These are phyloP conservation scores for Metarhizium humberi DNA, from an alignment of 2,329 filamentous ascomycete genomes.

Conservation along the genomic window DNA sequence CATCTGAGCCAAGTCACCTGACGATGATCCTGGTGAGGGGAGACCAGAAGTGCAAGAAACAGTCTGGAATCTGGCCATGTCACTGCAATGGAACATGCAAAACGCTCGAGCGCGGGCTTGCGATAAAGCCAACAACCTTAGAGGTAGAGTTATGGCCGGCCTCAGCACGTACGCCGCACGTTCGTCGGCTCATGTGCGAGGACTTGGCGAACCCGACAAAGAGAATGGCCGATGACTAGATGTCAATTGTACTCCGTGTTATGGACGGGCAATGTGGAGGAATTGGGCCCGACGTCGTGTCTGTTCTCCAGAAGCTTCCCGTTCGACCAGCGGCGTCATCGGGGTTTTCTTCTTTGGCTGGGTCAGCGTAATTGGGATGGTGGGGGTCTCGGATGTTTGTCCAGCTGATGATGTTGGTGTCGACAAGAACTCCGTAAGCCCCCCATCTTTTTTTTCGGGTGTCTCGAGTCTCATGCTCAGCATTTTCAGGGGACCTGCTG, in stretches of 20 bases:
- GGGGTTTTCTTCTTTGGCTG: background rate
- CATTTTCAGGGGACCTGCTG: background rate
- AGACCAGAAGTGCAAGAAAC: background rate
- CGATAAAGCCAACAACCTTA: background rate
- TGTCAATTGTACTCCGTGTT: too few species aligned
- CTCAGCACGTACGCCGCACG: background rate
- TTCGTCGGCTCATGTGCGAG: background rate
- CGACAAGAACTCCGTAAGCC: background rate
- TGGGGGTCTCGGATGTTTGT: background rate
- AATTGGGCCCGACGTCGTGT: background rate
- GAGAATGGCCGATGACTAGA: background rate
- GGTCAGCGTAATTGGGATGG: background rate
- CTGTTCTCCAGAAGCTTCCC: too few species aligned
- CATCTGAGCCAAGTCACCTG: background rate
- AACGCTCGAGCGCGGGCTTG: background rate
- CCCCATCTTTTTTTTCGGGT: background rate
- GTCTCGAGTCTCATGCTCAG: background rate
- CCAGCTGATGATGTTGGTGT: background rate
- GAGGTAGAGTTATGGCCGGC: background rate
- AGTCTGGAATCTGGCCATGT: background rate
- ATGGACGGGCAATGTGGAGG: background rate
- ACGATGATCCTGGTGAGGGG: background rate
- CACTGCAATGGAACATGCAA: background rate
- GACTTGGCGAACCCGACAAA: background rate
- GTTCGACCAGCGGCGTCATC: too few species aligned